A percentile compares a stretch with the other conserved stretches of the same genome.
Evolutionary conservation across 116 monocot species (phyloP).

Genomic region (Iris pallida): DNA sequence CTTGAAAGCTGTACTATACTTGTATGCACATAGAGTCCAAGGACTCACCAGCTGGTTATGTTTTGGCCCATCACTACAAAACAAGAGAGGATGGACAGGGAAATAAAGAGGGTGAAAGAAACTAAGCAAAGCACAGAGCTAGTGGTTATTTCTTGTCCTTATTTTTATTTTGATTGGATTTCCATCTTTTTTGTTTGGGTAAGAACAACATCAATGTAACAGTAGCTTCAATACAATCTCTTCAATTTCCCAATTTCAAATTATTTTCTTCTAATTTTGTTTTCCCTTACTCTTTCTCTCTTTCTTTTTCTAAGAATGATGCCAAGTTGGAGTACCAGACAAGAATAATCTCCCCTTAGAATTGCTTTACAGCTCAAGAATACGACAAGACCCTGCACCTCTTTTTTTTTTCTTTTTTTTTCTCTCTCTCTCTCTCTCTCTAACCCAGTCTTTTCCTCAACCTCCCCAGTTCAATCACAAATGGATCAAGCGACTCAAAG

Average conservation of each 20-base stretch:
- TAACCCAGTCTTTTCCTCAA: no score
- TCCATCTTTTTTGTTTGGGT: background rate
- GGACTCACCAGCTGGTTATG: background rate
- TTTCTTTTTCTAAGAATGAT: background rate
- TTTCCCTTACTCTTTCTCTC: background rate
- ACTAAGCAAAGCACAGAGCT: background rate
- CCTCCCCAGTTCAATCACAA: no score
- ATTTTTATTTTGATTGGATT: background rate
- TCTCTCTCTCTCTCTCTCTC: background rate
- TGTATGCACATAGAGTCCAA: background rate
- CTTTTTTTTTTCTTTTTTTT: slow-evolving; percentile 14
- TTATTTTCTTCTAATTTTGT: background rate
- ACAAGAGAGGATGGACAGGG: background rate
- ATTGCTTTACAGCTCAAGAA: slow-evolving; percentile 59
- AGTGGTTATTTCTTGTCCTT: background rate
- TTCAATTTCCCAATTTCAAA: background rate
- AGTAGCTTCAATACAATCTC: slow-evolving; percentile 3
- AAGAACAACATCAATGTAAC: slow-evolving; percentile 13
- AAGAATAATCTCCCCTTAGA: slow-evolving; percentile 5
- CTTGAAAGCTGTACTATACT: no score
- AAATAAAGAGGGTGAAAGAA: background rate
- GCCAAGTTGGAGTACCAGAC: slow-evolving; percentile 19
- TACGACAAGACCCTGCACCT: background rate
- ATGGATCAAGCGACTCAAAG: no score
- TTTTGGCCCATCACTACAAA: background rate